Conservation (phyloP, 1,284 basidiomycete genomes). For the Phellopilus nigrolimitatus region DNA sequence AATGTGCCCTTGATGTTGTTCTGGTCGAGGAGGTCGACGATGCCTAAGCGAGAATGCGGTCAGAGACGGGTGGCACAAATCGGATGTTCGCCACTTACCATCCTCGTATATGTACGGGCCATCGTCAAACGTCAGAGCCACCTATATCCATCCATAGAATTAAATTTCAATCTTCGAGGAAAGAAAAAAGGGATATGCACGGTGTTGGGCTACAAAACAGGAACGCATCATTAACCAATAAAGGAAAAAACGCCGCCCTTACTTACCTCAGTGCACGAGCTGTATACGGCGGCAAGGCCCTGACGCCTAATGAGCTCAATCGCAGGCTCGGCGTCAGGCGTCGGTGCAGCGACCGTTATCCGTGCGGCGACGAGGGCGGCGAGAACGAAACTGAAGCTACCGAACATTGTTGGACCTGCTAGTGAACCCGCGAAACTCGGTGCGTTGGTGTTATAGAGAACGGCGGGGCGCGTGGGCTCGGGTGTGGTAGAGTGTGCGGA, state of each 20-base stretch:
- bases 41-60: conserved; percentile 16
- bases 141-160: conserved; percentile 1
- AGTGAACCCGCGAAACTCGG: no score
- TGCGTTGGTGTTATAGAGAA: not conserved
- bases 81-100: conserved; percentile 6
- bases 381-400: not conserved
- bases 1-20: conserved; percentile 38
- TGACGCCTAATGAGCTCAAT: conserved; percentile 16
- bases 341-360: conserved; percentile 11
- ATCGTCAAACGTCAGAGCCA: conserved; percentile 20
- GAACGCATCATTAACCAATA: not conserved
- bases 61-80: not conserved
- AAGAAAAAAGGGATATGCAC: not conserved
- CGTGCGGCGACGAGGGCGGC: conserved; percentile 1
- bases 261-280: conserved; percentile 13
- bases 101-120: conserved; percentile 20
- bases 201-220: conserved; percentile 12
- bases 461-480: no score
- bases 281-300: conserved; percentile 18
- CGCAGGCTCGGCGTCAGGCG: conserved; percentile 12
- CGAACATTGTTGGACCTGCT: conserved; percentile 6
- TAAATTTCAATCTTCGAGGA: not conserved
- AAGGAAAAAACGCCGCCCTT: not conserved
- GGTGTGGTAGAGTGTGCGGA: no score
- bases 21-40: conserved; percentile 24